These are phyloP conservation scores for Ganoderma lucidum DNA, from an alignment of 1,284 basidiomycete genomes.

Conservation along the genomic window DNA sequence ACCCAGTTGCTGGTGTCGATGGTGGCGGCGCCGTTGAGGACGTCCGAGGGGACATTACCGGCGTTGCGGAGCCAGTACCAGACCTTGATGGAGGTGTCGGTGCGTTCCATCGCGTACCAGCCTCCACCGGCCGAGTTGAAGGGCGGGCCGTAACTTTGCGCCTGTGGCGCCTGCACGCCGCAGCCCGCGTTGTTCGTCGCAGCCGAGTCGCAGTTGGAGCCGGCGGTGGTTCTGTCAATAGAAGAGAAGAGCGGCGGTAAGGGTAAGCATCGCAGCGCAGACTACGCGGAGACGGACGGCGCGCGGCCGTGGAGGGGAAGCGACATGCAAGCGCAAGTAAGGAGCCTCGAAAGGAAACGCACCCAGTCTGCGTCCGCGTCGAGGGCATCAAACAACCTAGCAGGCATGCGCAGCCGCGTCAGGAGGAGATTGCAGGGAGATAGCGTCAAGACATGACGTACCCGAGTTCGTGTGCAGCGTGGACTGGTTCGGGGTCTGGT, in stretches of 20 bases:
- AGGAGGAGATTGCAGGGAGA: not conserved
- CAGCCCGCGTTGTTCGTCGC: slow-evolving; percentile 65
- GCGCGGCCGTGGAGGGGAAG: not conserved
- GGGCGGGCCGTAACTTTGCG: slow-evolving; percentile 61
- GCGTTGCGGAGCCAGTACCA: slow-evolving; percentile 66
- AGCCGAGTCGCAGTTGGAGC: slow-evolving; percentile 35
- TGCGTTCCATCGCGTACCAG: slow-evolving; percentile 66
- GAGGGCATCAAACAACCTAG: slow-evolving; percentile 69
- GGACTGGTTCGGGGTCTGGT: slow-evolving; percentile 58
- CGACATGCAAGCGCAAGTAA: not conserved
- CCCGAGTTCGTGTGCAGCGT: slow-evolving; percentile 71
- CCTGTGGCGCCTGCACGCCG: slow-evolving; percentile 57
- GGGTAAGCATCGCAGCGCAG: not conserved
- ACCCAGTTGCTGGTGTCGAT: slow-evolving; percentile 51
- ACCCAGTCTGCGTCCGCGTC: slow-evolving; percentile 59
- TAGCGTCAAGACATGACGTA: slow-evolving; percentile 26
- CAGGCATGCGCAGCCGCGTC: not conserved
- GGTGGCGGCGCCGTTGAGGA: slow-evolving; percentile 46
- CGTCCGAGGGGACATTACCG: slow-evolving; percentile 53
- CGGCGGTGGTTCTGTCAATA: slow-evolving; percentile 24
- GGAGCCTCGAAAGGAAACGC: slow-evolving; percentile 29
- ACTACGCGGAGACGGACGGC: not conserved
- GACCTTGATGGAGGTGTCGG: slow-evolving; percentile 54
- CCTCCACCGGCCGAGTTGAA: slow-evolving; percentile 73
- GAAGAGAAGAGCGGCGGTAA: not conserved